A percentile compares a stretch with the other conserved stretches of the same genome.
Conservation (phyloP, 371 early-diverging fungal species). For the Mortierella polycephala region DNA sequence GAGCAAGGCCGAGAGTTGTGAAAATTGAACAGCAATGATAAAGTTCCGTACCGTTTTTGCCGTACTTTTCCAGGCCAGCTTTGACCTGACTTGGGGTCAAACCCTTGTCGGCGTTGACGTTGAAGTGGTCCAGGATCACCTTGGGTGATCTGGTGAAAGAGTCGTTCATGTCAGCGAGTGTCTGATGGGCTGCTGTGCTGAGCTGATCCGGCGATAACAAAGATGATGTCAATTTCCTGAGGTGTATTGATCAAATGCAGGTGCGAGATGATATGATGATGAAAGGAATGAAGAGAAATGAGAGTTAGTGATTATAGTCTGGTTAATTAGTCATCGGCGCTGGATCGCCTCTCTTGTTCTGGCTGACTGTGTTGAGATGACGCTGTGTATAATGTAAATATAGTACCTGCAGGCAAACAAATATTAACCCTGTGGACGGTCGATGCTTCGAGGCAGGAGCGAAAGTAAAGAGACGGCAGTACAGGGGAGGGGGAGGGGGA, state of each 20-base stretch:
- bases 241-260: neutral
- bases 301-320: no score
- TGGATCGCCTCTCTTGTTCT: no score
- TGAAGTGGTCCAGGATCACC: slow-evolving; percentile 74
- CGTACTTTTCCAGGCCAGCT: slow-evolving; percentile 67
- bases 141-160: slow-evolving; percentile 71
- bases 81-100: slow-evolving; percentile 68
- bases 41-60: slow-evolving; percentile 77
- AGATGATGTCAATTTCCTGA: neutral
- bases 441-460: no score
- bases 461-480: no score
- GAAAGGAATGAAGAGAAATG: neutral
- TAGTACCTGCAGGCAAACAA: no score
- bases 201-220: slow-evolving; percentile 1
- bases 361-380: no score
- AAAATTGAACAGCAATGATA: neutral
- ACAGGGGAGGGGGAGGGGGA: no score
- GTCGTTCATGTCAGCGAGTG: slow-evolving; percentile 64
- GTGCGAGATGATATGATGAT: neutral
- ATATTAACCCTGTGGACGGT: no score
- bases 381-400: no score
- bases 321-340: no score
- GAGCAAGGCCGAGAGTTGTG: neutral
- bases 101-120: slow-evolving; percentile 69
- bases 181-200: neutral